Percentiles rank a stretch among this genome's conserved stretches.
phyloP scores from a whole-genome alignment of 805 yeast species.

The Candida gorgasii region DNA sequence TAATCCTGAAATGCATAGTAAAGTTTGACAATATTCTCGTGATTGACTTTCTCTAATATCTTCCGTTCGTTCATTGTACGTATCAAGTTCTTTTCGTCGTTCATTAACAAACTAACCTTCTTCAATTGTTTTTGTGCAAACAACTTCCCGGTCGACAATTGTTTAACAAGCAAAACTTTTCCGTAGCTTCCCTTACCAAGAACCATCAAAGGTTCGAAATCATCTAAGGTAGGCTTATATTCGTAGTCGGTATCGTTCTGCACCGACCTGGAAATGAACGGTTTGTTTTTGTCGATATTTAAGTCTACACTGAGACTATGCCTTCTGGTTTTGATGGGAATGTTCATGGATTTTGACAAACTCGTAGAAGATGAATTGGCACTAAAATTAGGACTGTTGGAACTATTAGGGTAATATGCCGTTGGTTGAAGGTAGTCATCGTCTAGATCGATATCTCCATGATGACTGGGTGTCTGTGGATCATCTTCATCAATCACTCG shows the following conservation, averaged over 20 bases:
- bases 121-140: slow-evolving; percentile 47
- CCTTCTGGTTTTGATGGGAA: slow-evolving; percentile 12
- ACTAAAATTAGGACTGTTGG: no score
- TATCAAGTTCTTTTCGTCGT: slow-evolving; percentile 27
- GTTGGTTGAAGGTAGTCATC: not conserved
- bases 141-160: slow-evolving; percentile 35
- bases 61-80: slow-evolving; percentile 44
- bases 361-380: no score
- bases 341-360: slow-evolving; percentile 1
- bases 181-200: slow-evolving; percentile 47
- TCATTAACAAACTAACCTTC: slow-evolving; percentile 36
- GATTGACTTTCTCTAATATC: slow-evolving; percentile 42
- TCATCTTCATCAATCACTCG: slow-evolving; percentile 6
- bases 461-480: not conserved
- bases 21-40: slow-evolving; percentile 45
- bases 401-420: slow-evolving; percentile 1
- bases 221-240: slow-evolving; percentile 24
- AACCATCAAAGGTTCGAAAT: slow-evolving; percentile 45
- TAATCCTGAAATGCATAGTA: slow-evolving; percentile 47
- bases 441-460: not conserved
- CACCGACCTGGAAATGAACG: slow-evolving; percentile 17
- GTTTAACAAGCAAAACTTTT: slow-evolving; percentile 42
- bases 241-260: slow-evolving; percentile 3
- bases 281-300: slow-evolving; percentile 12
- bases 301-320: slow-evolving; percentile 17